Evolutionary conservation across 2,329 filamentous ascomycete species (phyloP).

Genomic region (Coniochaeta sp.): DNA sequence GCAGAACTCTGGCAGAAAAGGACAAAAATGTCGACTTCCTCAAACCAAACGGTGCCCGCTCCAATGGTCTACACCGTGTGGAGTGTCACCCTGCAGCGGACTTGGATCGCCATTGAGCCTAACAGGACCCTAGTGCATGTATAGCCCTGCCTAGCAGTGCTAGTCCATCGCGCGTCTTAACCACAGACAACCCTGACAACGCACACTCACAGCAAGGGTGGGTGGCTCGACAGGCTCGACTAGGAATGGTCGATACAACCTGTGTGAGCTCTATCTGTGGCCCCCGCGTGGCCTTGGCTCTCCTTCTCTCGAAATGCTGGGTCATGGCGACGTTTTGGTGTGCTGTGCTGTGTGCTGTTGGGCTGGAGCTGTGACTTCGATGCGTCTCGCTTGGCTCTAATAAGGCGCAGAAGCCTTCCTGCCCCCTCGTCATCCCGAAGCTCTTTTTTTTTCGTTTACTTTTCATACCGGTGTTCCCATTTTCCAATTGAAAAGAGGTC

Average conservation of each 20-base stretch:
- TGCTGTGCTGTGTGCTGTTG: background rate
- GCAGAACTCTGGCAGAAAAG: background rate
- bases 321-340: background rate
- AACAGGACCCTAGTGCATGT: background rate
- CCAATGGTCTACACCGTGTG: background rate
- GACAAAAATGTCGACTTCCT: background rate
- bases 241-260: background rate
- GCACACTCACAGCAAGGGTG: constrained; percentile 3
- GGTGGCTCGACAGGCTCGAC: background rate
- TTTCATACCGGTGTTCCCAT: background rate
- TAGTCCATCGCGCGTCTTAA: background rate
- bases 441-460: background rate
- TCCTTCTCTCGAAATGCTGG: constrained; percentile 1
- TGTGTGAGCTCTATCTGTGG: background rate
- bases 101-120: background rate
- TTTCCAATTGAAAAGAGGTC: background rate
- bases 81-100: background rate
- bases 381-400: background rate
- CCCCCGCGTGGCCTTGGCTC: constrained; percentile 3
- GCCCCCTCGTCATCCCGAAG: background rate
- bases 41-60: background rate
- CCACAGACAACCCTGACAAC: constrained; percentile 1
- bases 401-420: background rate
- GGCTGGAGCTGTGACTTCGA: background rate
- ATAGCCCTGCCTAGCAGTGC: too few relatives aligned